These are phyloP conservation scores for Linanthus parryae DNA, from an alignment of 148 eudicot species.

Conservation along the genomic window DNA sequence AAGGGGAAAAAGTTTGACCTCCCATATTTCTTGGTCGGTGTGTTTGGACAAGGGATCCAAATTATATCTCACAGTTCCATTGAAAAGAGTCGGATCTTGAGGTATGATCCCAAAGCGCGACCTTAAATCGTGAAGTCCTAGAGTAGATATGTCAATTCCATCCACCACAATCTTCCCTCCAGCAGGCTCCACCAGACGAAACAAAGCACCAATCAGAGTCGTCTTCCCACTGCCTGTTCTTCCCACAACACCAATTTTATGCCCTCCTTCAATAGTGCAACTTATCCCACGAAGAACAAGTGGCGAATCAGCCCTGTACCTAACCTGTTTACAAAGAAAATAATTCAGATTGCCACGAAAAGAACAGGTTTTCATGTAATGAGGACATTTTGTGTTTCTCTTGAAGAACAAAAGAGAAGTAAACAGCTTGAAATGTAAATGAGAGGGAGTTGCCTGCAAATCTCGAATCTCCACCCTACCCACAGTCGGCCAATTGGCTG, in stretches of 20 bases:
- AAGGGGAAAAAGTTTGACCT: conserved; percentile 34
- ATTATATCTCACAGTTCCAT: conserved; percentile 13
- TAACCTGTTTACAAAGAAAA: conserved; percentile 6
- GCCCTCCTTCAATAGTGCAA: conserved; percentile 19
- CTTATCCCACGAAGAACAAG: conserved; percentile 15
- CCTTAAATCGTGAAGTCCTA: conserved; percentile 13
- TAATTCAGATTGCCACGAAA: too few relatives aligned
- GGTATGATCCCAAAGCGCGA: conserved; percentile 14
- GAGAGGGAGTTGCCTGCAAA: conserved; percentile 42
- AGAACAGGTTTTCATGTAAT: too few relatives aligned
- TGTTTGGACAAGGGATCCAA: conserved; percentile 15
- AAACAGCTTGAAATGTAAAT: neutral
- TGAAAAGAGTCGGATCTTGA: conserved; percentile 17
- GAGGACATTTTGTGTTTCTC: too few relatives aligned
- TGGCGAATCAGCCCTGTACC: conserved; percentile 12
- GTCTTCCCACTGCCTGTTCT: conserved; percentile 21
- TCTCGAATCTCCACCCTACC: conserved; percentile 81
- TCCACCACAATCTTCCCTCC: conserved; percentile 16
- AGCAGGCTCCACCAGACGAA: conserved; percentile 17
- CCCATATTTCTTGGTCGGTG: conserved; percentile 28
- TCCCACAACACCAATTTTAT: conserved; percentile 17
- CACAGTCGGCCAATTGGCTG: conserved; percentile 59
- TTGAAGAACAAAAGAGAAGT: too few relatives aligned
- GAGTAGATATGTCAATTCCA: conserved; percentile 15
- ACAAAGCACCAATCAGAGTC: conserved; percentile 16